Conservation (phyloP, 805 yeast species). For the Gaillardinia entomophila region DNA sequence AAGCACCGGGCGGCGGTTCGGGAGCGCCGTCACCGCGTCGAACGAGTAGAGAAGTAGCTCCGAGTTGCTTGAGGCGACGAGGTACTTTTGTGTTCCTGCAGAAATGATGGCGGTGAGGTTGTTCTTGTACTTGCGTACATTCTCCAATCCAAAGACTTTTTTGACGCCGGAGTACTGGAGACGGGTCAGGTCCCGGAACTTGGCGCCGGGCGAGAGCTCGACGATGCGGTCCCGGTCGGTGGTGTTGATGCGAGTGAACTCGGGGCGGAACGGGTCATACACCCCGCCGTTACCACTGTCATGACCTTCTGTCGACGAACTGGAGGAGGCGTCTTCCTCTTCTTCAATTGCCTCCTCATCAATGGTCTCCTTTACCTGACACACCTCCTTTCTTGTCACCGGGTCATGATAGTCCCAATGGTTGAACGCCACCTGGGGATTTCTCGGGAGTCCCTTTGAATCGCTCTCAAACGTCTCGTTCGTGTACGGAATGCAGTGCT, state of each 20-base stretch:
- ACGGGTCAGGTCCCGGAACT: conserved; percentile 27
- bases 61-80: conserved; percentile 30
- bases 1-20: conserved; percentile 18
- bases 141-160: conserved; percentile 14
- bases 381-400: conserved; percentile 6
- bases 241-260: conserved; percentile 10
- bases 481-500: conserved; percentile 18
- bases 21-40: conserved; percentile 19
- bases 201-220: conserved; percentile 26
- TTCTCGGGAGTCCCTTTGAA: conserved; percentile 18
- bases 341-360: not conserved
- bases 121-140: conserved; percentile 35
- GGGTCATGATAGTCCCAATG: conserved; percentile 26
- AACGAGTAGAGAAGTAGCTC: conserved; percentile 29
- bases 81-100: conserved; percentile 6
- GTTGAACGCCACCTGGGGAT: conserved; percentile 21
- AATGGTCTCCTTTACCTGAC: no score
- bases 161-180: conserved; percentile 18
- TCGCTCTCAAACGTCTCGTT: conserved; percentile 25
- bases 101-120: conserved; percentile 25
- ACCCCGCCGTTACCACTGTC: not conserved
- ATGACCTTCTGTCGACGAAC: not conserved
- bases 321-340: not conserved
- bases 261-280: conserved; percentile 2
- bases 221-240: conserved; percentile 13